Percentiles rank a stretch among this genome's conserved stretches.
Conservation (phyloP, 371 early-diverging fungal species). For the Blakeslea trispora region DNA sequence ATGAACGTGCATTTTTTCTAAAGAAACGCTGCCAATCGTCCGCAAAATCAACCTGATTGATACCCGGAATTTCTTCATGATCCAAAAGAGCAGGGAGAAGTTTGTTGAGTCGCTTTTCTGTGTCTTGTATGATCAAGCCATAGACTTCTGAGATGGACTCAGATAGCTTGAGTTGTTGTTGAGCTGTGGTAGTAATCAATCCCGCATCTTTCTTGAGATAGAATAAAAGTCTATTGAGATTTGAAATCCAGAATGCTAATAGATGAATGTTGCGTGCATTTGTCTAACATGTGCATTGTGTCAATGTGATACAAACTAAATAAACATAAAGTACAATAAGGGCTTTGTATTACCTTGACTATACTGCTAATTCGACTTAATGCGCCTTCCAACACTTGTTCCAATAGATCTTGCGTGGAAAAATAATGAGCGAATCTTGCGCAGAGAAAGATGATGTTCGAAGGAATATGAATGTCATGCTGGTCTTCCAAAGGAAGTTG, state of each 20-base stretch:
- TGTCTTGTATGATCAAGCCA: constrained; percentile 57
- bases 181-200: constrained; percentile 61
- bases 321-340: background rate
- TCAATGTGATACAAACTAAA: constrained; percentile 11
- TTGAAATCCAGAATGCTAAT: constrained; percentile 83
- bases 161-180: constrained; percentile 63
- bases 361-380: constrained; percentile 56
- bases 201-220: constrained; percentile 81
- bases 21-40: constrained; percentile 61
- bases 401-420: constrained; percentile 69
- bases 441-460: constrained; percentile 83
- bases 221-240: constrained; percentile 71
- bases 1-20: constrained; percentile 18
- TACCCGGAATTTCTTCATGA: constrained; percentile 67
- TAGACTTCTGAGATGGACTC: constrained; percentile 76
- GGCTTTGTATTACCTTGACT: constrained; percentile 12
- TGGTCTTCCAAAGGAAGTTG: constrained; percentile 54
- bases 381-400: constrained; percentile 65
- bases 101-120: constrained; percentile 55
- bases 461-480: constrained; percentile 71
- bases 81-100: constrained; percentile 71
- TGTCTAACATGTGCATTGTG: constrained; percentile 16
- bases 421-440: constrained; percentile 87
- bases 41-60: constrained; percentile 67
- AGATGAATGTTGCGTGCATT: constrained; percentile 44